These are phyloP conservation scores for Uronychia binucleata DNA, from an alignment of 73 alveolate genomes.

Conservation along the genomic window DNA sequence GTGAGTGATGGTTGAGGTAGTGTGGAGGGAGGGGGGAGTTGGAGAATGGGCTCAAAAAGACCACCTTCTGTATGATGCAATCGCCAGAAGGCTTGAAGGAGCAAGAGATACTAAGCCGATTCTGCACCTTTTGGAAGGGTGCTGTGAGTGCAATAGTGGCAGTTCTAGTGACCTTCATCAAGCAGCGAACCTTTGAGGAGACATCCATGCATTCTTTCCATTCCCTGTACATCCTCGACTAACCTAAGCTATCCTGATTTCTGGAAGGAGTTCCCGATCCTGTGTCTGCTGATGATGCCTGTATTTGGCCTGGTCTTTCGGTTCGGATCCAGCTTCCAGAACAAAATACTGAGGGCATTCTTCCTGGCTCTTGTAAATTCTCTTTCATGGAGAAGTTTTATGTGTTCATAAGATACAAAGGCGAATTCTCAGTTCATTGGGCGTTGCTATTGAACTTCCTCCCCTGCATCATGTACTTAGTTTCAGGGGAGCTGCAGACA, in stretches of 20 bases:
- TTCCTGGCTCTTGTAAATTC: background rate
- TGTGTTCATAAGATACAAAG: background rate
- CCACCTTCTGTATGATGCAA: no score
- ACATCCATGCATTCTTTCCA: no score
- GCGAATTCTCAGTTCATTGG: background rate
- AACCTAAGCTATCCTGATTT: background rate
- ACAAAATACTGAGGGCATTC: background rate
- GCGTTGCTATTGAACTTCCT: background rate
- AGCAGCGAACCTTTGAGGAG: no score
- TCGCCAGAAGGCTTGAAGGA: no score
- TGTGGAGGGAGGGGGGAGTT: no score
- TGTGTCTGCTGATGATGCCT: background rate
- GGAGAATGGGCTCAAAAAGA: no score
- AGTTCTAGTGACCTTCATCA: no score
- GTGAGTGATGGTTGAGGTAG: no score
- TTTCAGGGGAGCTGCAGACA: background rate
- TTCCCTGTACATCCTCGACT: background rate
- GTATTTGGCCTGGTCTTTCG: background rate
- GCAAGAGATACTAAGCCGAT: no score
- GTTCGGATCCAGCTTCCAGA: background rate
- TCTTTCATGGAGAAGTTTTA: background rate
- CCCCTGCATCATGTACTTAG: background rate
- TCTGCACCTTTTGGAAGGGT: no score
- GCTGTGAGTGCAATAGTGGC: no score
- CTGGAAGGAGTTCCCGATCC: background rate